phyloP scores from a whole-genome alignment of 2,329 filamentous ascomycete genomes.

The Pseudogymnoascus sp. region DNA sequence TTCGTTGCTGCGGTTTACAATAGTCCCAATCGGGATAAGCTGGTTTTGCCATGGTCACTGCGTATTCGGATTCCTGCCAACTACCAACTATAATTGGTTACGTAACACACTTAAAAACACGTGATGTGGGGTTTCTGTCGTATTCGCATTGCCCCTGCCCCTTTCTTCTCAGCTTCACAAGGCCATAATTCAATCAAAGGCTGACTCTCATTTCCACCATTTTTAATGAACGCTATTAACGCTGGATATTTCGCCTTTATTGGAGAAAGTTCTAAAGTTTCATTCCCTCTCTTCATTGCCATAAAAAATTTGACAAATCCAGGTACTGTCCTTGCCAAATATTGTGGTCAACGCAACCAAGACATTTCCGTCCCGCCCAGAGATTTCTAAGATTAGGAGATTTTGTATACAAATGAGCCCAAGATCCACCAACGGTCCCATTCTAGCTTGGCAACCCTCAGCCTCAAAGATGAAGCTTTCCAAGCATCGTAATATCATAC shows the following conservation, averaged over 20 bases:
- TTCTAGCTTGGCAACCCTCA: background rate
- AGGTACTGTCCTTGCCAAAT: background rate
- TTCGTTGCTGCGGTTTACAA: slow-evolving; percentile 7
- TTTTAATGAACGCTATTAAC: background rate
- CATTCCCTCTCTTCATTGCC: too few species aligned
- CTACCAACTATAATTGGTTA: background rate
- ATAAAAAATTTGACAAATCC: background rate
- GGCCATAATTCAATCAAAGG: background rate
- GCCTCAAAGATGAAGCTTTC: background rate
- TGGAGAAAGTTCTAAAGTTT: background rate
- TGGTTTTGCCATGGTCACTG: background rate
- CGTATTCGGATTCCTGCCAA: background rate
- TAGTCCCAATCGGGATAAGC: slow-evolving; percentile 6
- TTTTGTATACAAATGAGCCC: background rate
- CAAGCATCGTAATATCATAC: slow-evolving; percentile 1
- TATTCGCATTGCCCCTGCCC: slow-evolving; percentile 4
- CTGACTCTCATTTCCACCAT: background rate
- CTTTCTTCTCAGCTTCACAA: background rate
- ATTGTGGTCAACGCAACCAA: background rate
- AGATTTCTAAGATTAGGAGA: slow-evolving; percentile 10
- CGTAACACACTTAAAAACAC: background rate
- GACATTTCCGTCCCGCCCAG: background rate
- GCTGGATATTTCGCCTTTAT: background rate
- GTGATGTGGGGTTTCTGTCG: background rate
- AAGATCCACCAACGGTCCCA: background rate